Evolutionary conservation across 1,284 basidiomycete genomes (phyloP), one percentile per base, ranked within the genome.

Genomic region (Lentinula novae-zelandiae): DNA sequence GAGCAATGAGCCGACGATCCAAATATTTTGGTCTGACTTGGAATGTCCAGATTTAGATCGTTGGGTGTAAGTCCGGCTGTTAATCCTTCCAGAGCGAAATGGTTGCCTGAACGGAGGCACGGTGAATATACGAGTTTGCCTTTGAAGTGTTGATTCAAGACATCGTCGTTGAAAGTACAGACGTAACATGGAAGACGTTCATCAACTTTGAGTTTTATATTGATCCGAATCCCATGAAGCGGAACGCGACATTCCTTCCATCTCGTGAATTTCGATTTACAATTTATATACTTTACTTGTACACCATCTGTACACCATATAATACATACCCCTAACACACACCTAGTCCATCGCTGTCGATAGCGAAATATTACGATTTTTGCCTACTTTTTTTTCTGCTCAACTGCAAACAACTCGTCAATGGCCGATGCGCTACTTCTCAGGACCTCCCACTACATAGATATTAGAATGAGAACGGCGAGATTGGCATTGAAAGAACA

Each of bases 361-460:
- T 1, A 44, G 13, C 5, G 9, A 17, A 44, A 17, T 17, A 44
- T 9, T 34, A 40, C 3, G n/a, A 15, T 6, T 36, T 9, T 17
- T 40, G n/a, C 40, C 34, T 68, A 39, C 42, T 60, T 74, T 66
- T 79, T 78, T 64, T 71, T 75, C 58, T 78, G 65, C 20, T 77
- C 74, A 39, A 7, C 49, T 22, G 72, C 72, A 58, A 89, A 75
- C n/a, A 87, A 72, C 10, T 73, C 66, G 65, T 89, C 86, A 62
- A 91, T 80, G 10, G 71, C 73, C 12, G 67, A 66, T 1, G 72
- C 67, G 50, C 74, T 73, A 31, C 70, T 70, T 68, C 83, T 84
- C 54, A 92, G 73, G 13, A 69, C 67, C 51, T 85, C 75, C 89
- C 89, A 92, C 82, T 92, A 64, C 10, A 59, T 20, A 17, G 8